Percentiles rank a stretch among this genome's conserved stretches.
phyloP scores from a whole-genome alignment of 2,329 filamentous ascomycete species.

The Sphaerulina vaccinii region DNA sequence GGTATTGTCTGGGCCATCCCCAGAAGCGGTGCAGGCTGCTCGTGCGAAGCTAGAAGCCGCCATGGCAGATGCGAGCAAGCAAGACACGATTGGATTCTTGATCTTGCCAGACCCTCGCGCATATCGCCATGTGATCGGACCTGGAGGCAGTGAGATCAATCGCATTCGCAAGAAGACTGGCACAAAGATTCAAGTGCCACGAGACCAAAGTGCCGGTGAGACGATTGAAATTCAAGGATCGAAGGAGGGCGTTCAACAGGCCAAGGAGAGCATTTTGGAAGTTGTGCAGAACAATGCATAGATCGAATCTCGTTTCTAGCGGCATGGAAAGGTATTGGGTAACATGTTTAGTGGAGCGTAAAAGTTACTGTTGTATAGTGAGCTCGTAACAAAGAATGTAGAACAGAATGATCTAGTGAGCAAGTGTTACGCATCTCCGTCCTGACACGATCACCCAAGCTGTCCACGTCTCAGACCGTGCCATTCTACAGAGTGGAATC shows the following conservation, averaged over 20 bases:
- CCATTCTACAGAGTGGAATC: no score
- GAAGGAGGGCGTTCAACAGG: constrained; percentile 77
- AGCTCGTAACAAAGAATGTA: no score
- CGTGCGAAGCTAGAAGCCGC: constrained; percentile 71
- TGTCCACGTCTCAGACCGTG: no score
- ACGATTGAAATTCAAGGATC: constrained; percentile 79
- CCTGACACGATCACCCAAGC: no score
- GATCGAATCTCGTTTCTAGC: no score
- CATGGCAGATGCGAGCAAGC: constrained; percentile 68
- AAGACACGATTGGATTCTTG: constrained; percentile 76
- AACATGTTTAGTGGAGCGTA: no score
- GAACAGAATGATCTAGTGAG: no score
- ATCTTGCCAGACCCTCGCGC: constrained; percentile 84
- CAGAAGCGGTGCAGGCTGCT: constrained; percentile 79
- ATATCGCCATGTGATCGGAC: constrained; percentile 87
- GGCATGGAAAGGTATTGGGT: no score
- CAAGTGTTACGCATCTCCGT: no score
- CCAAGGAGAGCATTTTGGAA: constrained; percentile 83
- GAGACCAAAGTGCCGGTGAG: constrained; percentile 69
- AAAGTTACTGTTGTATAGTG: no score
- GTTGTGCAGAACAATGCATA: constrained; percentile 58
- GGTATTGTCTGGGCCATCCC: constrained; percentile 72
- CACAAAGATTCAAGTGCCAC: constrained; percentile 90
- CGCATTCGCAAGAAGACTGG: constrained; percentile 86
- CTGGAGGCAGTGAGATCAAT: constrained; percentile 88